Conservation (phyloP, 208 protist species). For the Acanthamoeba rhysodes region DNA sequence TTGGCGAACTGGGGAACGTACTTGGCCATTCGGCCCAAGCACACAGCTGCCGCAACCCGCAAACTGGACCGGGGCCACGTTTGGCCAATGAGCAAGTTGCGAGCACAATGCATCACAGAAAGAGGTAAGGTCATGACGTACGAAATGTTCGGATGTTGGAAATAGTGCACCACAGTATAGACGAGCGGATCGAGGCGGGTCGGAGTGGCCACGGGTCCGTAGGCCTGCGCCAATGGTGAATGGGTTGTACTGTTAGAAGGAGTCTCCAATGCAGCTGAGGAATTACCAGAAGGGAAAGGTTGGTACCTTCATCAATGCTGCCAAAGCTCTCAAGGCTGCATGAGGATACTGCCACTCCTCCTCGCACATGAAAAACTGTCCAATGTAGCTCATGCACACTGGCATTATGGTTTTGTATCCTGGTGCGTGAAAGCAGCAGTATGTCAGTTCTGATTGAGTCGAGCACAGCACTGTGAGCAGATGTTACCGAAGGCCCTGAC, state of each 20-base stretch:
- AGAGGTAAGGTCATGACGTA: neutral
- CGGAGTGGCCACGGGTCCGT: neutral
- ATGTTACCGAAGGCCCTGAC: neutral
- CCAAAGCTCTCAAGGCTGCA: neutral
- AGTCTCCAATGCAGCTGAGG: neutral
- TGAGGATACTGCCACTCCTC: conserved; percentile 52
- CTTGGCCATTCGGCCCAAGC: conserved; percentile 47
- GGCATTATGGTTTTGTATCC: neutral
- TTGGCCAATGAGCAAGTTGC: neutral
- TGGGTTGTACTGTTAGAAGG: neutral
- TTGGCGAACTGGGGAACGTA: neutral
- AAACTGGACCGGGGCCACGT: neutral
- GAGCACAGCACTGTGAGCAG: neutral
- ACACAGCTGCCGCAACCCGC: conserved; percentile 1
- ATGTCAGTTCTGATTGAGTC: neutral
- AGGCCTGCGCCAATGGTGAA: neutral
- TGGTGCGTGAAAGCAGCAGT: neutral
- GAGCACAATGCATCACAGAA: neutral
- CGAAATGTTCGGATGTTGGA: neutral
- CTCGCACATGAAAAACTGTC: conserved; percentile 18
- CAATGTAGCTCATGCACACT: conserved; percentile 16
- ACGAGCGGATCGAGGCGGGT: conserved; percentile 1
- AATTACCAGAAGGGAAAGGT: neutral
- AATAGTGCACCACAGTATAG: conserved; percentile 37
- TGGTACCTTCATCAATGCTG: conserved; percentile 16